Evolutionary conservation across 2,329 filamentous ascomycete species (phyloP).

Genomic region (Pochonia chlamydosporia): DNA sequence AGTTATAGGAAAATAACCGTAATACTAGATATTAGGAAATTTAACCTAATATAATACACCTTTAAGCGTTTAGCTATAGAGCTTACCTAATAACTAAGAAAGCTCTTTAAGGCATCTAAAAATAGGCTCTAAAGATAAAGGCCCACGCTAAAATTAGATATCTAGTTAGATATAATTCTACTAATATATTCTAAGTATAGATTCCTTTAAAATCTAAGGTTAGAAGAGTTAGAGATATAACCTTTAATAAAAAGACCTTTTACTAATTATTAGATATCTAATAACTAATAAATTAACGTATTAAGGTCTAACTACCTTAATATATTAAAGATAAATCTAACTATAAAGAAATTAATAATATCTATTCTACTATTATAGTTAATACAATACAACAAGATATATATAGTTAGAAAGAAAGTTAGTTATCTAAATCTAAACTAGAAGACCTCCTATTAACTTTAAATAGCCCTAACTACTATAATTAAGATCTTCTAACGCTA

Average conservation of each 20-base stretch:
- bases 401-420: neutral
- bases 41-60: neutral
- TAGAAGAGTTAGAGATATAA: no score
- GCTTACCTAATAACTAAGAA: conserved; percentile 4
- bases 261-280: neutral
- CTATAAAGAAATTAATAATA: neutral
- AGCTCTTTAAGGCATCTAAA: no score
- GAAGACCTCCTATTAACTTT: neutral
- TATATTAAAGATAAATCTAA: neutral
- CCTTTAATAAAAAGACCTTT: conserved; percentile 1
- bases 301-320: neutral
- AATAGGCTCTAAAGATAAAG: conserved; percentile 1
- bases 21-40: neutral
- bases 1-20: conserved; percentile 1
- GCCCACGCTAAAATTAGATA: conserved; percentile 4
- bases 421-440: neutral
- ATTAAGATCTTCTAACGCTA: neutral
- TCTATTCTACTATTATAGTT: no score
- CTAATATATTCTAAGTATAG: conserved; percentile 6
- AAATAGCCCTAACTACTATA: neutral
- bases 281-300: neutral
- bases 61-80: neutral
- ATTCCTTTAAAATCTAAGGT: conserved; percentile 3
- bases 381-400: no score
- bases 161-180: conserved; percentile 7